Evolutionary conservation across 73 alveolate species (phyloP).

Genomic region (Stentor coeruleus): DNA sequence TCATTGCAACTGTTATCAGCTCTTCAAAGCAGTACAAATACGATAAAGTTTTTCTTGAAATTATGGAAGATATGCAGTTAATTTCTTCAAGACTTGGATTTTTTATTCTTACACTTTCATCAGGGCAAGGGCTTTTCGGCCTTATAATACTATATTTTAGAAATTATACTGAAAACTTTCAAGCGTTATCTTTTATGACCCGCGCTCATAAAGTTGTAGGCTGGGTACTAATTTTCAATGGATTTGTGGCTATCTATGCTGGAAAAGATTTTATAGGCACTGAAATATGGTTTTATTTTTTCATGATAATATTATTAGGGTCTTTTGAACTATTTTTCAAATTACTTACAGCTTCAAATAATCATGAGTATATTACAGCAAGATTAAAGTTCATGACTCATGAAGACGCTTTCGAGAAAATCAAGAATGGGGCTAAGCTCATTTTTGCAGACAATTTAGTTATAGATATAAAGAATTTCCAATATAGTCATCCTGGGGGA

Average conservation of each 20-base stretch:
- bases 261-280: background rate
- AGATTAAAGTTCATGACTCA: background rate
- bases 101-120: background rate
- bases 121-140: constrained; percentile 19
- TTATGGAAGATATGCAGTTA: background rate
- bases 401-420: background rate
- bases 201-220: constrained; percentile 23
- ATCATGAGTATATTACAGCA: background rate
- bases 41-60: background rate
- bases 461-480: background rate
- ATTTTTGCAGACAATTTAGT: constrained; percentile 5
- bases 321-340: background rate
- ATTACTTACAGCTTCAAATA: background rate
- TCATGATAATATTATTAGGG: background rate
- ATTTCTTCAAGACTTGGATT: background rate
- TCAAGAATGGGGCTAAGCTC: background rate
- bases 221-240: background rate
- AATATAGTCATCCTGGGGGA: constrained; percentile 6
- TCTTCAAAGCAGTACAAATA: background rate
- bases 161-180: background rate
- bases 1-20: background rate
- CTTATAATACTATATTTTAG: background rate
- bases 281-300: background rate
- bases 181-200: background rate
- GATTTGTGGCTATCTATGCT: background rate